Evolutionary conservation across 106 monocot genomes (phyloP).

Genomic region (Xerophyta viscosa): DNA sequence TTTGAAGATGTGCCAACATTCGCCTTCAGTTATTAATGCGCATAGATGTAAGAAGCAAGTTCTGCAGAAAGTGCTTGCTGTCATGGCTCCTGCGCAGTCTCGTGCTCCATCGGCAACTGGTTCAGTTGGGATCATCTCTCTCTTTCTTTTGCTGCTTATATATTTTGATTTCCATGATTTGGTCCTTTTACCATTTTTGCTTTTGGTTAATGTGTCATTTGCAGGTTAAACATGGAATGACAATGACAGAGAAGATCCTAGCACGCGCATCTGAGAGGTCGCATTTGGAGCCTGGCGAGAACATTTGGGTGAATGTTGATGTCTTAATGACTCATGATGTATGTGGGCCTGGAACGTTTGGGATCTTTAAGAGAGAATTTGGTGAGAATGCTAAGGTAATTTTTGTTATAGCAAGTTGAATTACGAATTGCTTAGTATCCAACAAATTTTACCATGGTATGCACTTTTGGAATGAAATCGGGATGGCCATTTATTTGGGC

Average conservation of each 20-base stretch:
- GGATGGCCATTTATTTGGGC: too few species aligned
- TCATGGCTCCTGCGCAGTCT: constrained; percentile 44
- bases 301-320: constrained; percentile 86
- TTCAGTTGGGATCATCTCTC: constrained; percentile 35
- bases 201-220: not conserved
- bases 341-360: constrained; percentile 75
- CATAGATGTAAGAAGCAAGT: constrained; percentile 14
- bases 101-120: constrained; percentile 54
- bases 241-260: constrained; percentile 94
- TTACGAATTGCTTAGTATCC: not conserved
- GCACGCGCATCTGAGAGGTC: constrained; percentile 67
- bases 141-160: not conserved
- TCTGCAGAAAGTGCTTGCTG: constrained; percentile 31
- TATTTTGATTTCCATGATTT: not conserved
- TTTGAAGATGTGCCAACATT: not conserved
- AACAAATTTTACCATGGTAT: too few species aligned
- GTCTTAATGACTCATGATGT: constrained; percentile 85
- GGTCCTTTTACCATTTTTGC: not conserved
- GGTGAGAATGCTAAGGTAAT: constrained; percentile 81
- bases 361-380: constrained; percentile 92
- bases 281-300: constrained; percentile 66
- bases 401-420: not conserved
- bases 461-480: too few species aligned
- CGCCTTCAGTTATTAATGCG: constrained; percentile 9
- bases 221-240: constrained; percentile 86